A percentile compares a stretch with the other conserved stretches of the same genome.
phyloP scores from a whole-genome alignment of 2,329 filamentous ascomycete species.

The Botrytis pseudocinerea region DNA sequence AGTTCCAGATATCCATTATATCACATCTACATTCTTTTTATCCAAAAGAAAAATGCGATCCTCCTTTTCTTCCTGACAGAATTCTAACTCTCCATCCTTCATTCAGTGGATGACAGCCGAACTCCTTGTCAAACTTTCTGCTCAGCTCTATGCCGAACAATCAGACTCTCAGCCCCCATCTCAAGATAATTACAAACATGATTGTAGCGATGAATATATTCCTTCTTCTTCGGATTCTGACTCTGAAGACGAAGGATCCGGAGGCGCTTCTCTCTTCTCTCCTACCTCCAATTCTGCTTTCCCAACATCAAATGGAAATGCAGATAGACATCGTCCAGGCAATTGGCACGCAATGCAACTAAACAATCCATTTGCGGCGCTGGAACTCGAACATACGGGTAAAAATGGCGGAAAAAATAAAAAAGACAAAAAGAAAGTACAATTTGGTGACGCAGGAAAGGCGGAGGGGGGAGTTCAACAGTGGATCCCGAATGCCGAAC shows the following conservation, averaged over 20 bases:
- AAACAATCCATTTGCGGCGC: constrained; percentile 12
- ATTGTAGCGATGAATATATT: constrained; percentile 19
- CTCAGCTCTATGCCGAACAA: constrained; percentile 31
- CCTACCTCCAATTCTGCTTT: not conserved
- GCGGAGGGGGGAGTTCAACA: constrained; percentile 12
- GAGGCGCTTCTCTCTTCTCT: constrained; percentile 13
- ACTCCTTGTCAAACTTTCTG: constrained; percentile 43
- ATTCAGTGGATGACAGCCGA: constrained; percentile 46
- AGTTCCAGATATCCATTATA: no score
- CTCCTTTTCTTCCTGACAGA: not conserved
- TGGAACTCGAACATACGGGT: not conserved
- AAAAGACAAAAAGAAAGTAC: constrained; percentile 3
- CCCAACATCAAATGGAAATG: not conserved
- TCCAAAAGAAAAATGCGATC: no score
- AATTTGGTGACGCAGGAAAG: not conserved
- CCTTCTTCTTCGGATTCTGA: not conserved
- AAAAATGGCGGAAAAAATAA: not conserved
- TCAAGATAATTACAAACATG: not conserved
- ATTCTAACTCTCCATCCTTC: constrained; percentile 31
- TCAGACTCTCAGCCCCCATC: not conserved
- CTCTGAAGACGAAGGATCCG: constrained; percentile 20
- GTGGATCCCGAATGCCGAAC: constrained; percentile 30
- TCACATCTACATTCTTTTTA: no score
- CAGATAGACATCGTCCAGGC: constrained; percentile 2
- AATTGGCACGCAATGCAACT: constrained; percentile 26